These are phyloP conservation scores for Lyophyllum decastes DNA, from an alignment of 768 basidiomycete genomes.

Conservation along the genomic window DNA sequence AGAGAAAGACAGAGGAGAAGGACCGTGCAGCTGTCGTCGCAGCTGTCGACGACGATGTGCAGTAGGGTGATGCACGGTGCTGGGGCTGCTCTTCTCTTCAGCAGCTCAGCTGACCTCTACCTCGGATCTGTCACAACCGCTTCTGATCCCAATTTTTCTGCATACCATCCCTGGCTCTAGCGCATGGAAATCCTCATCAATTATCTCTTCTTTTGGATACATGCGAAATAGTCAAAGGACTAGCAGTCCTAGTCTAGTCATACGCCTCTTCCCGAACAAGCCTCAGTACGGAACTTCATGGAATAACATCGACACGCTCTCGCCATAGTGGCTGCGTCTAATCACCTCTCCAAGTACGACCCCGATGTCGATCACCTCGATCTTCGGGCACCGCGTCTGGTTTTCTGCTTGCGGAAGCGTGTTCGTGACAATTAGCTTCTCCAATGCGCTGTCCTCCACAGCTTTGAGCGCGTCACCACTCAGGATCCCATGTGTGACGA, in stretches of 20 bases:
- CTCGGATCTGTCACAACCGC: slow-evolving; percentile 25
- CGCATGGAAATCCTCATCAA: slow-evolving; percentile 10
- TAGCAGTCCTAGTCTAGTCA: slow-evolving; percentile 4
- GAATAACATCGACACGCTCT: slow-evolving; percentile 87
- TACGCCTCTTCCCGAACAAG: slow-evolving; percentile 2
- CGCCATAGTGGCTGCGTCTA: slow-evolving; percentile 94
- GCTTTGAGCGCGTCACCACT: slow-evolving; percentile 83
- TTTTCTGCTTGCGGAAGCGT: slow-evolving; percentile 90
- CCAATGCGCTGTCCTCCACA: slow-evolving; percentile 73
- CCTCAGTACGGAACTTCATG: slow-evolving; percentile 84
- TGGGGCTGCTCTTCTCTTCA: slow-evolving; percentile 12
- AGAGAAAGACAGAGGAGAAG: not conserved
- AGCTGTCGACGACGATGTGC: slow-evolving; percentile 16
- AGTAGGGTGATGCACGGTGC: slow-evolving; percentile 15
- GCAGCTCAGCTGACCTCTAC: slow-evolving; percentile 23
- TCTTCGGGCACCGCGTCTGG: slow-evolving; percentile 67
- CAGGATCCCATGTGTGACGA: slow-evolving; percentile 96
- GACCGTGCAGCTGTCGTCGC: slow-evolving; percentile 14
- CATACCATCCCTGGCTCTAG: slow-evolving; percentile 15
- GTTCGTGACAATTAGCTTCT: slow-evolving; percentile 97
- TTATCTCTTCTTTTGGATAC: slow-evolving; percentile 18
- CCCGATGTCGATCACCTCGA: slow-evolving; percentile 94
- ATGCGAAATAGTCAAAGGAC: slow-evolving; percentile 3
- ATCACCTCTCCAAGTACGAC: slow-evolving; percentile 96
- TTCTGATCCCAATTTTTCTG: slow-evolving; percentile 16